phyloP scores from a whole-genome alignment of 352 stramenopile genomes.

The Vaucheria bursata region DNA sequence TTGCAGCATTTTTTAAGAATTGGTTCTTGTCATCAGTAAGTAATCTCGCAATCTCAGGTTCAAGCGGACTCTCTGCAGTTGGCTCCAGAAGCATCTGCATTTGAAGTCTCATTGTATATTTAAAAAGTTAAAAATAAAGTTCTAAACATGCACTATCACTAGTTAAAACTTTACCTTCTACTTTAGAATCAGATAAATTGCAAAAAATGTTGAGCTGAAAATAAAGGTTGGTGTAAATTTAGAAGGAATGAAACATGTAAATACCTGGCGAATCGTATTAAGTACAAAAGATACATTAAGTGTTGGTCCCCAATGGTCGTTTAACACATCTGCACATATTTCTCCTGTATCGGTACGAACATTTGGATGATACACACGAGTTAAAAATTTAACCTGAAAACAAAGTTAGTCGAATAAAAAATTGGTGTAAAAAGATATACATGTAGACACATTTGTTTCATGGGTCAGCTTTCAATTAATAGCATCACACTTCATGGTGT shows the following conservation, averaged over 20 bases:
- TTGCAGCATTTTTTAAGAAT: constrained; percentile 82
- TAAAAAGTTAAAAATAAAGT: not conserved
- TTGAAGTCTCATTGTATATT: not conserved
- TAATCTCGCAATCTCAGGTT: constrained; percentile 85
- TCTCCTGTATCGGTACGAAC: constrained; percentile 95
- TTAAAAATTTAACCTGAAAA: constrained; percentile 96
- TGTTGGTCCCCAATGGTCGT: constrained; percentile 98
- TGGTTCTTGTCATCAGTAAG: constrained; percentile 78
- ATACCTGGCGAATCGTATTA: constrained; percentile 43
- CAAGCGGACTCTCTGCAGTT: constrained; percentile 87
- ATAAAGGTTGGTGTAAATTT: too few species aligned
- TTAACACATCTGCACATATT: constrained; percentile 99
- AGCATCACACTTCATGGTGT: not conserved
- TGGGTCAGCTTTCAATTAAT: not conserved
- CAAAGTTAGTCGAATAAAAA: constrained; percentile 1
- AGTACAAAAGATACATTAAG: constrained; percentile 93
- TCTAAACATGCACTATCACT: not conserved
- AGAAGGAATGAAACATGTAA: too few species aligned
- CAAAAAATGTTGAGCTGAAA: too few species aligned
- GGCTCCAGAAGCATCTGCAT: constrained; percentile 85
- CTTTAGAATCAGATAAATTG: too few species aligned
- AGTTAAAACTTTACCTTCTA: too few species aligned
- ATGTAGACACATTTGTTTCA: not conserved
- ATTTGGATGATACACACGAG: constrained; percentile 99
- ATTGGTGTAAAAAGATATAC: not conserved